phyloP scores from a whole-genome alignment of 2,329 filamentous ascomycete species.

The Aspergillus luchuensis region DNA sequence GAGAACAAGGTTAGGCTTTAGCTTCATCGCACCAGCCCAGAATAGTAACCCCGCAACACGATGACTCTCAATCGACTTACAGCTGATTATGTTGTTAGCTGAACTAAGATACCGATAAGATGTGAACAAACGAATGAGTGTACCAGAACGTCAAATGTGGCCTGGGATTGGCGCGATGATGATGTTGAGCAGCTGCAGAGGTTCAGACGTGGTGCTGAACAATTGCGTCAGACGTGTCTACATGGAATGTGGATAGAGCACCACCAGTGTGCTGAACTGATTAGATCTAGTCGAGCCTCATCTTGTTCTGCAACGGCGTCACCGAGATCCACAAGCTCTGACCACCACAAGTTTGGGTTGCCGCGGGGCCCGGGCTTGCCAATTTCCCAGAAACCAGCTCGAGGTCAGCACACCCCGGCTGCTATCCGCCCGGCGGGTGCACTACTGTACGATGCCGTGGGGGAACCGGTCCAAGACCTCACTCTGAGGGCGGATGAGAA shows the following conservation, averaged over 20 bases:
- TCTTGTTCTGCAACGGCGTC: background rate
- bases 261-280: background rate
- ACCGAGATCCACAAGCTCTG: constrained; percentile 20
- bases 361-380: constrained; percentile 7
- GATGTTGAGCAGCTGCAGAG: background rate
- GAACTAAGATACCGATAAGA: background rate
- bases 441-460: constrained; percentile 6
- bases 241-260: background rate
- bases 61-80: background rate
- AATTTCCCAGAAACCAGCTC: constrained; percentile 13
- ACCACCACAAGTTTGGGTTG: constrained; percentile 10
- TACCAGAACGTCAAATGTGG: too few relatives aligned
- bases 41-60: constrained; percentile 8
- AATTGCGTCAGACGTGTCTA: background rate
- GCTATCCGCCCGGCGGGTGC: constrained; percentile 3
- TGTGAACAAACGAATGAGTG: too few relatives aligned
- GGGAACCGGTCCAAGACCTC: background rate
- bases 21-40: constrained; percentile 7
- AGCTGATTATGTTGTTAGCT: background rate
- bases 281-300: background rate
- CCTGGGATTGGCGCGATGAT: background rate
- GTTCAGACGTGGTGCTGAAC: background rate
- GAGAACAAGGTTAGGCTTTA: constrained; percentile 6
- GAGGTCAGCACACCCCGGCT: constrained; percentile 12
- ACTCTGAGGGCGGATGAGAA: background rate